Evolutionary conservation across 2,329 filamentous ascomycete genomes (phyloP).

Genomic region (Canariomyces notabilis): DNA sequence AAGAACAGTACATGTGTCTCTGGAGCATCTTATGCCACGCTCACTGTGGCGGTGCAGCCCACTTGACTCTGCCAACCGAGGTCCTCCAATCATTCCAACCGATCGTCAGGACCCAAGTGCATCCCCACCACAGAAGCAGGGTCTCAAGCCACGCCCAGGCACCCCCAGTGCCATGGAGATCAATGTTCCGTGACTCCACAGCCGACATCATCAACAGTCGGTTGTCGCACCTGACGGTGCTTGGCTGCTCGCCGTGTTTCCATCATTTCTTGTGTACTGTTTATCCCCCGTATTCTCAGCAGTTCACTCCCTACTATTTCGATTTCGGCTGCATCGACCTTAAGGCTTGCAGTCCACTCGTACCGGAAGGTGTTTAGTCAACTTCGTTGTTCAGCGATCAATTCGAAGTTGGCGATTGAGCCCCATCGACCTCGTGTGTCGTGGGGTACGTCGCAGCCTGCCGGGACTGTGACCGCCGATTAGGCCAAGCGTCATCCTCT

Average conservation of each 20-base stretch:
- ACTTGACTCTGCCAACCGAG: no score
- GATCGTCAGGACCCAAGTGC: no score
- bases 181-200: constrained; percentile 7
- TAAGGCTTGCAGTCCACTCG: background rate
- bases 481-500: constrained; percentile 3
- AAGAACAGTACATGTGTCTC: background rate
- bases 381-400: constrained; percentile 1
- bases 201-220: constrained; percentile 15
- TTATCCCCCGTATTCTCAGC: background rate
- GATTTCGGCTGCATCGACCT: background rate
- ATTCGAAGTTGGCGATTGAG: background rate
- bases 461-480: constrained; percentile 18
- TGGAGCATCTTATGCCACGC: background rate
- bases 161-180: constrained; percentile 1
- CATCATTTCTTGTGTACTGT: background rate
- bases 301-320: background rate
- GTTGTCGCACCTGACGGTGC: background rate
- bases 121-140: no score
- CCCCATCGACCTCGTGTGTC: constrained; percentile 13
- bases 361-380: no score
- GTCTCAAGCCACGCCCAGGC: background rate
- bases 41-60: background rate
- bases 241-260: background rate
- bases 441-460: constrained; percentile 20
- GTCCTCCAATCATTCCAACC: no score